phyloP scores from a whole-genome alignment of 2,329 filamentous ascomycete species.

The Hypoxylon sp. region DNA sequence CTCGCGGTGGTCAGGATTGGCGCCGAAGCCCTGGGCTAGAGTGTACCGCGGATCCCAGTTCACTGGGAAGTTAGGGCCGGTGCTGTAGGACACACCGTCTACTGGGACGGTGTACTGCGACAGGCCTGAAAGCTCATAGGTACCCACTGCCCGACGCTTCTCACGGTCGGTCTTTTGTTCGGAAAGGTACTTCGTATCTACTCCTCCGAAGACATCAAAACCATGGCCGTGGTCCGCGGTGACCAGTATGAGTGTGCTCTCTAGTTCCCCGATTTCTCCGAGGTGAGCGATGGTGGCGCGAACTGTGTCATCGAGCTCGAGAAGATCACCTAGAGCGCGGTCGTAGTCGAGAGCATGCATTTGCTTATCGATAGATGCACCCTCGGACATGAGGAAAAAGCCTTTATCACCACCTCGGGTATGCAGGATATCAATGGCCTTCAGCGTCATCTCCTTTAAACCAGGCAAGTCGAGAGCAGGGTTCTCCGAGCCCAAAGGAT shows the following conservation, averaged over 20 bases:
- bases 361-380: conserved; percentile 89
- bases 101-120: conserved; percentile 78
- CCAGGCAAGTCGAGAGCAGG: conserved; percentile 83
- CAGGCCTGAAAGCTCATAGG: conserved; percentile 80
- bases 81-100: conserved; percentile 76
- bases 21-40: conserved; percentile 79
- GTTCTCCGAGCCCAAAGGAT: conserved; percentile 75
- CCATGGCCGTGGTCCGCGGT: conserved; percentile 93
- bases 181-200: conserved; percentile 83
- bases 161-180: conserved; percentile 75
- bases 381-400: conserved; percentile 91
- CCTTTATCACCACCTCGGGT: conserved; percentile 76
- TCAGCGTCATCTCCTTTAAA: conserved; percentile 90
- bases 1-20: conserved; percentile 82
- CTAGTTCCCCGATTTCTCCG: conserved; percentile 73
- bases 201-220: conserved; percentile 87
- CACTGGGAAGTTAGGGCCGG: conserved; percentile 81
- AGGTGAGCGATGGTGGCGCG: conserved; percentile 81
- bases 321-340: conserved; percentile 84
- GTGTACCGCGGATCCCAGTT: conserved; percentile 91
- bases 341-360: conserved; percentile 91
- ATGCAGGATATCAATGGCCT: conserved; percentile 85
- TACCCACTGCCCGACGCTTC: conserved; percentile 82
- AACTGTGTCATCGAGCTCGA: conserved; percentile 88
- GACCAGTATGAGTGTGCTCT: conserved; percentile 84